Evolutionary conservation across 176 grass and related monocot species (phyloP).

Genomic region (Carex kokanica): DNA sequence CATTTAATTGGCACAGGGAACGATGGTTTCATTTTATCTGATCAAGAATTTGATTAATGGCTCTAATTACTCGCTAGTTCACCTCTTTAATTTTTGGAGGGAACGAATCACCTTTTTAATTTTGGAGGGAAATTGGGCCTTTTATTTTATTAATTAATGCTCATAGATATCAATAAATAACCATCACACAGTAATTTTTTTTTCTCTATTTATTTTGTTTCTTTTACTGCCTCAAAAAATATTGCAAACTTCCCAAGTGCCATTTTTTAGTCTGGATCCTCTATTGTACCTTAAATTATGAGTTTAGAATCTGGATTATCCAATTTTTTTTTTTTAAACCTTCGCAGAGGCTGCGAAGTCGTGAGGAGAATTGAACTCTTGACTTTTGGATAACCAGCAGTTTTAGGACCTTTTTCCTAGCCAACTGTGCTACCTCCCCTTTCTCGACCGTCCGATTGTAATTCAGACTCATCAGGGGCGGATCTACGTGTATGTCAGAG

Average conservation of each 20-base stretch:
- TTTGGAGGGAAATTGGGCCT: neutral
- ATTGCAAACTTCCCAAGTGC: neutral
- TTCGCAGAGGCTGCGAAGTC: too few relatives aligned
- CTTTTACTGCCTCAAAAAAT: neutral
- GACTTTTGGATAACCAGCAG: too few relatives aligned
- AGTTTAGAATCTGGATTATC: too few relatives aligned
- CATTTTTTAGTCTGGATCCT: too few relatives aligned
- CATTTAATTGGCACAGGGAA: conserved; percentile 31
- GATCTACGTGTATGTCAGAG: too few relatives aligned
- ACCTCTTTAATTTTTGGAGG: conserved; percentile 25
- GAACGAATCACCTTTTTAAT: conserved; percentile 1
- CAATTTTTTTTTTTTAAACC: too few relatives aligned
- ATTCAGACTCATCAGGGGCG: too few relatives aligned
- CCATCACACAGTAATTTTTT: neutral
- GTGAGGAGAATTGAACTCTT: too few relatives aligned
- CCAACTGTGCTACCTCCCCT: too few relatives aligned
- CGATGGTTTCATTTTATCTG: conserved; percentile 18
- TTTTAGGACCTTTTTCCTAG: too few relatives aligned
- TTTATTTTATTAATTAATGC: neutral
- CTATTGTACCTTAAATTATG: neutral
- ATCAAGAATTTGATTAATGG: conserved; percentile 7
- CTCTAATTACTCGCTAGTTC: conserved; percentile 19
- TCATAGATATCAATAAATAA: neutral
- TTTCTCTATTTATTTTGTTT: neutral
- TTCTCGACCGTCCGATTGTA: too few relatives aligned